Base-by-base conservation (phyloP, 2,329 filamentous ascomycete genomes). In the Aspergillus sp. region DNA sequence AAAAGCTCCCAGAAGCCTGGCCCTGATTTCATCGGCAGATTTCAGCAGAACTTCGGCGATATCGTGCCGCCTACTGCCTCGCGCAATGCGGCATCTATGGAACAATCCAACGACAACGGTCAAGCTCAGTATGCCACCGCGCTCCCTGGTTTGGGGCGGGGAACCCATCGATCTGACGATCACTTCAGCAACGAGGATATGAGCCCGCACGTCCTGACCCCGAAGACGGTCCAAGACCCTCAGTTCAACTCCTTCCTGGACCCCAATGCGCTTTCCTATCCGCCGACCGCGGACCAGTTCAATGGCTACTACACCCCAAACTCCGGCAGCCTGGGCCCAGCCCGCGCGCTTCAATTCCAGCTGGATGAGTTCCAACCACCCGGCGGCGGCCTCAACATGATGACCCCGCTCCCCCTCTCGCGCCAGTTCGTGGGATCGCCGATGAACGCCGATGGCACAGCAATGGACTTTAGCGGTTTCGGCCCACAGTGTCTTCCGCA, bases 211-310 rank as follows among this genome's bases (percentile, higher is more conserved):
- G 86, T 94, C 52, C 81, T 83, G 13, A 93, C 85, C 3, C 85
- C 86, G 4, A 76, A 82, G 55, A 82, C 79, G 12, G 74, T 81
- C 26, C 78, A 82, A 50, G 86, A 95, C 47, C 91, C 88, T 79
- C 75, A 82, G 44, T 86, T 94, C 52, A 93, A 88, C 3, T 91
- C 86, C 14, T 68, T 93, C 36, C 73, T 96, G 53, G 89, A 96
- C 53, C 78, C 86, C 12, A 86, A 81, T 57, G 82, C 84, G 17
- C 85, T 85, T 56, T 75, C 78, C 15, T 95, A 94, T 60, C 72
- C 77, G 38, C 71, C 72, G 35, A 89, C 93, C 52, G 78, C 81
- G 43, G 85, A 83, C 58, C 82, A 88, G 43, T 75, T 81, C 28
- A 75, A 82, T 11, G 83, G 80, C 10, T 91, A 91, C 60, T 95